These are phyloP conservation scores for Xerophyta viscosa DNA, from an alignment of 106 monocot genomes.

Conservation along the genomic window DNA sequence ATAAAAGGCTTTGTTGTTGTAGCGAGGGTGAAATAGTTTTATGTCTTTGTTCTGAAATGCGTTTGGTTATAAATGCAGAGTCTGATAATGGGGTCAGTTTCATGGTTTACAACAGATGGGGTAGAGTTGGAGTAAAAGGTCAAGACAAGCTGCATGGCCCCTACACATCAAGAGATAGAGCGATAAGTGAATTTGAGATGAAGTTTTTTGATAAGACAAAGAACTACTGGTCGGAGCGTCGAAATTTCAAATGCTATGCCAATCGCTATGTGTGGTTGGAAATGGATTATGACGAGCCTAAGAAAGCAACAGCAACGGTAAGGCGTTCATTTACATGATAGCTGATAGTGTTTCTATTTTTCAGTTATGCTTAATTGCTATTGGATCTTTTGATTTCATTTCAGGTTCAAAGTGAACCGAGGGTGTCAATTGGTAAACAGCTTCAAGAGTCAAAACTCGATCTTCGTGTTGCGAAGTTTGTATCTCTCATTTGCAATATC, in stretches of 20 bases:
- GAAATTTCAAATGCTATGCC: constrained; percentile 39
- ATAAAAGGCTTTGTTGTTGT: no score
- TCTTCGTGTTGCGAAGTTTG: constrained; percentile 54
- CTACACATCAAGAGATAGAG: constrained; percentile 31
- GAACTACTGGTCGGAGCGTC: constrained; percentile 54
- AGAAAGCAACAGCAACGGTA: constrained; percentile 42
- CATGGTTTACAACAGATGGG: constrained; percentile 91
- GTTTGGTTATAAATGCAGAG: constrained; percentile 34
- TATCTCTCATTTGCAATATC: constrained; percentile 81
- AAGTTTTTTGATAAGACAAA: constrained; percentile 80
- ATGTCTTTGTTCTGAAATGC: background rate
- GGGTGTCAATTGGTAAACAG: constrained; percentile 21
- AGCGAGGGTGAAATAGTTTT: no score
- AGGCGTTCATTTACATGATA: constrained; percentile 4
- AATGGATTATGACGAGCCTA: constrained; percentile 77
- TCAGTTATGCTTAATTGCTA: background rate
- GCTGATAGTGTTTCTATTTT: constrained; percentile 5
- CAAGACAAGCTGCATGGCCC: constrained; percentile 77
- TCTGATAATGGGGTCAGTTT: constrained; percentile 67
- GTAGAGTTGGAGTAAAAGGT: constrained; percentile 85
- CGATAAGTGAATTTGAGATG: constrained; percentile 51
- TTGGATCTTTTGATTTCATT: background rate
- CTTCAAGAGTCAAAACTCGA: constrained; percentile 82
- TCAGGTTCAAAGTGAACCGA: constrained; percentile 28
- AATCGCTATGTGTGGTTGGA: constrained; percentile 79